phyloP scores from a whole-genome alignment of 202 grass and related monocot species.

The Zoysia matrella region DNA sequence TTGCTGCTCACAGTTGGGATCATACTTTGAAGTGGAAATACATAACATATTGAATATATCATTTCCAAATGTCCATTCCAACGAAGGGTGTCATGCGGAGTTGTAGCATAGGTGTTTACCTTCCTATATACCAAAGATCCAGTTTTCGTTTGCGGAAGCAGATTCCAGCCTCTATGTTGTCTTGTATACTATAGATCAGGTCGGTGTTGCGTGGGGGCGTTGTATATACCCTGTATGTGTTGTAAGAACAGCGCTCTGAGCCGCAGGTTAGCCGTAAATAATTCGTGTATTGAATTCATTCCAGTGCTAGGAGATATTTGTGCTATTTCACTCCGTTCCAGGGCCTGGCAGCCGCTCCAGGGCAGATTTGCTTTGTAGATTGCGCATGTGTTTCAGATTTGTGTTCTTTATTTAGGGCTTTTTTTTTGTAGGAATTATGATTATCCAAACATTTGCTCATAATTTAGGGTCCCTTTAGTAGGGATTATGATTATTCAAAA shows the following conservation, averaged over 20 bases:
- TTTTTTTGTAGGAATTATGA: too few relatives aligned
- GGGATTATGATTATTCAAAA: too few relatives aligned
- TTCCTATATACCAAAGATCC: constrained; percentile 45
- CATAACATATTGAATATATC: constrained; percentile 27
- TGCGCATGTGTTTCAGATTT: neutral
- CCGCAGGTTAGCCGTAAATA: constrained; percentile 22
- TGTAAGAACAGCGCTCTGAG: constrained; percentile 35
- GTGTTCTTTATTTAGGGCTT: neutral
- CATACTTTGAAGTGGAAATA: constrained; percentile 37
- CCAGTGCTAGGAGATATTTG: neutral
- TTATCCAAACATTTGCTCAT: too few relatives aligned
- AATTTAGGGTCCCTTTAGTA: too few relatives aligned
- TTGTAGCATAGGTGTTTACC: constrained; percentile 56
- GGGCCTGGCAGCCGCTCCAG: neutral
- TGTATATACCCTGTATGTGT: constrained; percentile 48
- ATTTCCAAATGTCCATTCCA: constrained; percentile 45
- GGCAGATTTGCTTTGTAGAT: neutral
- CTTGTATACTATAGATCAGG: constrained; percentile 56
- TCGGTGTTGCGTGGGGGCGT: constrained; percentile 17
- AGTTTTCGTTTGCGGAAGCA: constrained; percentile 15
- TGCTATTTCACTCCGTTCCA: neutral
- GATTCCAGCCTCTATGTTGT: constrained; percentile 37
- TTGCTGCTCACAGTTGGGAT: neutral
- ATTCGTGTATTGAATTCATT: constrained; percentile 23
- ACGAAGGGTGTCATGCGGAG: constrained; percentile 20